A percentile compares a stretch with the other conserved stretches of the same genome.
Evolutionary conservation across 2,329 filamentous ascomycete genomes (phyloP).

Genomic region (Corinectria fuckeliana): DNA sequence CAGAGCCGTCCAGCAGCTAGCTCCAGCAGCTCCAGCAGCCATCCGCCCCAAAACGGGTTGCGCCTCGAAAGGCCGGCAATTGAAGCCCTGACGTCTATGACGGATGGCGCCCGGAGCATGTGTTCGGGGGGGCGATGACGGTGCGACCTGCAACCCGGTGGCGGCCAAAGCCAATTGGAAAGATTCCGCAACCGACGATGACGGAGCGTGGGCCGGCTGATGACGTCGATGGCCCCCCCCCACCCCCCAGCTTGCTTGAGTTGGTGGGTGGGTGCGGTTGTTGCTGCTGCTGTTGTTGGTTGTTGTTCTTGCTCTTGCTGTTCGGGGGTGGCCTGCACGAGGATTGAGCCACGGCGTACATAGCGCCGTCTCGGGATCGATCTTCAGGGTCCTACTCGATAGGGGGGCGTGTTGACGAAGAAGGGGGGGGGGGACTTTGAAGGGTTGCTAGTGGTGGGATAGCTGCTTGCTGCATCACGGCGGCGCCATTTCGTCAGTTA

Average conservation of each 20-base stretch:
- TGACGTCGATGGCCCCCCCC: conserved; percentile 31
- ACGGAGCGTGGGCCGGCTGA: conserved; percentile 21
- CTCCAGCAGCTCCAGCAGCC: too few relatives aligned
- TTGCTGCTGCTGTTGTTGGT: too few relatives aligned
- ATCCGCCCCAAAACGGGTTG: too few relatives aligned
- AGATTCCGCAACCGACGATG: conserved; percentile 25
- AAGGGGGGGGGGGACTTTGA: conserved; percentile 20
- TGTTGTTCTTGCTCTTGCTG: too few relatives aligned
- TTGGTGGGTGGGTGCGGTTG: background rate
- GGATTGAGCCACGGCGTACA: conserved; percentile 19
- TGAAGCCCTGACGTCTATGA: background rate
- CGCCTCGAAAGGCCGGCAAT: too few relatives aligned
- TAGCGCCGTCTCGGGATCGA: conserved; percentile 25
- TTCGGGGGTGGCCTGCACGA: conserved; percentile 1
- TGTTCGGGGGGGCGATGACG: background rate
- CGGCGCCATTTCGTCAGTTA: background rate
- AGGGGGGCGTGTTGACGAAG: too few relatives aligned
- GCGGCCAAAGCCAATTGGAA: conserved; percentile 22
- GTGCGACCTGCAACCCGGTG: background rate
- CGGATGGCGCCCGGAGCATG: background rate
- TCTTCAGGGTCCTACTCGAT: conserved; percentile 38
- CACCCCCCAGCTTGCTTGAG: background rate
- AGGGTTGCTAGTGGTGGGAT: background rate
- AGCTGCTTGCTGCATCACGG: background rate
- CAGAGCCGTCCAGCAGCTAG: too few relatives aligned